Evolutionary conservation across 805 yeast genomes (phyloP).

Genomic region (Myxozyma mucilagina): DNA sequence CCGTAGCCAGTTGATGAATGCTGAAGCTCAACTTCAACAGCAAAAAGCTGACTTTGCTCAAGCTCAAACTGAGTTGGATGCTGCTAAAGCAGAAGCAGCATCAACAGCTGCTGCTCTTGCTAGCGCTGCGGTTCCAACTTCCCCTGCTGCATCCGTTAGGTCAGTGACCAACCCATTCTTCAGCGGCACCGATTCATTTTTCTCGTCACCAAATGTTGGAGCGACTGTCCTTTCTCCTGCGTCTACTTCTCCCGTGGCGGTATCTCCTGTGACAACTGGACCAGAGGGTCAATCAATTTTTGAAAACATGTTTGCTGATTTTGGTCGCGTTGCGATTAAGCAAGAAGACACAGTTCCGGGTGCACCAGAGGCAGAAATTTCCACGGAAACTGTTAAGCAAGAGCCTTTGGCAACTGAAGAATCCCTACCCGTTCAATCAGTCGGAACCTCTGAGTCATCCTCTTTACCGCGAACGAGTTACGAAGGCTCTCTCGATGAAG

Average conservation of each 20-base stretch:
- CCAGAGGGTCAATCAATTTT: slow-evolving; percentile 24
- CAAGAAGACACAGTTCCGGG: neutral
- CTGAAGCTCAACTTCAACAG: slow-evolving; percentile 52
- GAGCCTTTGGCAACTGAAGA: neutral
- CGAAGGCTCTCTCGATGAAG: slow-evolving; percentile 22
- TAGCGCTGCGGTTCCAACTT: neutral
- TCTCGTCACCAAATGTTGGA: slow-evolving; percentile 28
- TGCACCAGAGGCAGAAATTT: neutral
- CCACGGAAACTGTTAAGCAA: neutral
- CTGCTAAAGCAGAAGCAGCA: slow-evolving; percentile 17
- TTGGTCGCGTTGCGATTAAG: neutral
- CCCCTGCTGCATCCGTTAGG: neutral
- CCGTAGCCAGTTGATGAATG: slow-evolving; percentile 66
- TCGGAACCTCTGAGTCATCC: slow-evolving; percentile 15
- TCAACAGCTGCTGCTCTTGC: slow-evolving; percentile 17
- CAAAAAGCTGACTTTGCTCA: slow-evolving; percentile 46
- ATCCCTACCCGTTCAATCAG: slow-evolving; percentile 2
- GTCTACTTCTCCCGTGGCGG: neutral
- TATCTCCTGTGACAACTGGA: neutral
- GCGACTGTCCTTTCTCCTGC: slow-evolving; percentile 22
- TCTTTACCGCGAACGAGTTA: slow-evolving; percentile 17
- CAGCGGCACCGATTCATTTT: slow-evolving; percentile 32
- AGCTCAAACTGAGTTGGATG: slow-evolving; percentile 29
- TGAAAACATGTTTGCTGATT: slow-evolving; percentile 23
- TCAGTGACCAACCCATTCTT: slow-evolving; percentile 19